Evolutionary conservation across 2,329 filamentous ascomycete species (phyloP), one percentile per base, ranked within the genome.

Genomic region (Pseudogymnoascus sp.): DNA sequence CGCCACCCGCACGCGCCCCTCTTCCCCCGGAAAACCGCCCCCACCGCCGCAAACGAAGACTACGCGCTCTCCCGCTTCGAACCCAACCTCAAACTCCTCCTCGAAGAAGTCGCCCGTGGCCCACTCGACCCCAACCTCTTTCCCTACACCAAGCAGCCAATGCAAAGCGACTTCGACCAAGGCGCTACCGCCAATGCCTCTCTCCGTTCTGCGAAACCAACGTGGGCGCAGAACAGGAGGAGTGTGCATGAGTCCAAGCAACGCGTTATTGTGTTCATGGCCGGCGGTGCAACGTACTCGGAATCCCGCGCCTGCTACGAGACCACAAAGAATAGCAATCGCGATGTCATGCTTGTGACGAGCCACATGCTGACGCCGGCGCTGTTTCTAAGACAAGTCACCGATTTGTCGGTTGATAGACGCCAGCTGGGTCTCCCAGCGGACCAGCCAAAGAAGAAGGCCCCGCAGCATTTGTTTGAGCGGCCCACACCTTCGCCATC

Each of bases 241-340:
- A 83, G 85, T 29, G 86, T 78, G 63, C 84, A 80, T 63, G 93
- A 97, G 72, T 95, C 92, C 66, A 85, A 88, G 60, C 94, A 99
- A 73, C 86, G 94, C 60, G 82, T 97, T 60, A 89, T 99, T 63
- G 87, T 97, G 13, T 97, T 96, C 72, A 88, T 97, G 82, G 94
- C 93, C 1, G 94, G 94, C 57, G 94, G 94, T 47, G 94, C 94
- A 17, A 97, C 94, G 0, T 96, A 93, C 73, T 92, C 90, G 4
- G 94, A 99, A 75, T 83, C 90, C 33, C 85, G 94, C 29, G 83
- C 86, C 10, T 99, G 94, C 76, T 97, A 97, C 72, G 91, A 97
- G 69, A 78, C 93, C 26, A 88, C 90, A 2, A 82, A 86, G 60
- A 78, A 85, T 58, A 85, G 85, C 54, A 85, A 84, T 60, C 85